Evolutionary conservation across 495 filamentous ascomycete species (phyloP).

Genomic region (Aspergillus biplanus): DNA sequence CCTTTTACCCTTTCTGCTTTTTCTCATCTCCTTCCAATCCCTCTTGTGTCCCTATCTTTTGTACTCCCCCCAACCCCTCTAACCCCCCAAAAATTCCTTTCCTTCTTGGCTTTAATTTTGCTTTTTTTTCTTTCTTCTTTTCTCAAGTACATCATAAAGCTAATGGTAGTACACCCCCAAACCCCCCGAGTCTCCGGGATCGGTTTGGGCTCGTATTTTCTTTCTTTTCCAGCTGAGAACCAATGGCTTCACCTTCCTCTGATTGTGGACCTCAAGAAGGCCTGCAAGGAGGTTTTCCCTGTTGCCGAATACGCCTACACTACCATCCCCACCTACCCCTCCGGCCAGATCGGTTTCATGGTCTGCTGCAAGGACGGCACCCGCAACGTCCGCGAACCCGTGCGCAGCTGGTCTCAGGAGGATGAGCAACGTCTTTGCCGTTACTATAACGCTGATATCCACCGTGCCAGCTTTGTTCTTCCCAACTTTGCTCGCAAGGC

Average conservation of each 20-base stretch:
- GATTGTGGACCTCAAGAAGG: constrained; percentile 89
- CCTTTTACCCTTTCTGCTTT: constrained; percentile 35
- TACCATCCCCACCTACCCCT: constrained; percentile 98
- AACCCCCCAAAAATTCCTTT: neutral
- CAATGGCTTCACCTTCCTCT: constrained; percentile 96
- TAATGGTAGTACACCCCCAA: constrained; percentile 38
- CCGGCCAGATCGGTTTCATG: constrained; percentile 99
- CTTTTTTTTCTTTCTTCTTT: constrained; percentile 7
- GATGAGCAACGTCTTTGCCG: constrained; percentile 89
- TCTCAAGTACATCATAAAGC: constrained; percentile 24
- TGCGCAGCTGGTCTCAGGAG: constrained; percentile 77
- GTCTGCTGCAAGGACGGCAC: constrained; percentile 93
- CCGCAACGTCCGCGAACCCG: constrained; percentile 79
- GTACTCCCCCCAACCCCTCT: constrained; percentile 11
- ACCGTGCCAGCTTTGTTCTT: constrained; percentile 90
- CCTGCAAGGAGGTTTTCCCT: constrained; percentile 97
- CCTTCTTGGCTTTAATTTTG: neutral
- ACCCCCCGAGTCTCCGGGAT: constrained; percentile 39
- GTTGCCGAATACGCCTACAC: constrained; percentile 98
- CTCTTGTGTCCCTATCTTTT: constrained; percentile 14
- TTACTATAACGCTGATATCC: constrained; percentile 96
- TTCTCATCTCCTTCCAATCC: constrained; percentile 9
- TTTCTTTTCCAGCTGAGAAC: constrained; percentile 77
- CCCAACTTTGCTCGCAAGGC: constrained; percentile 89
- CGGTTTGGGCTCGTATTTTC: constrained; percentile 39